phyloP scores from a whole-genome alignment of 1,284 basidiomycete genomes.

The Farysia itapuensis region DNA sequence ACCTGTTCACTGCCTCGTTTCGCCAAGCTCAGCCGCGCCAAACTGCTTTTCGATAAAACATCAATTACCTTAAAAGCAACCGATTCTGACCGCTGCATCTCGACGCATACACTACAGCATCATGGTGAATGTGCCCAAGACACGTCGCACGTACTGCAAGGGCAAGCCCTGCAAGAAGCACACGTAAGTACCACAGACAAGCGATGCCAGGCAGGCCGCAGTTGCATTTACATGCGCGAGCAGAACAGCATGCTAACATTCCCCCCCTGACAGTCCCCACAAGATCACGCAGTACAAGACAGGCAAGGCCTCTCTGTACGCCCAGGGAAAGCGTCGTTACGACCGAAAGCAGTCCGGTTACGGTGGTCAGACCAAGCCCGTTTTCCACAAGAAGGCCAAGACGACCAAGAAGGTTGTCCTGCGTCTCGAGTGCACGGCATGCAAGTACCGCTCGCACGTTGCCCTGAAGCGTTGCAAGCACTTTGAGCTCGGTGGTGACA shows the following conservation, averaged over 20 bases:
- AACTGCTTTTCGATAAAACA: no score
- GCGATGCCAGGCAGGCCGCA: no score
- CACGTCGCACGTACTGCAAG: constrained; percentile 80
- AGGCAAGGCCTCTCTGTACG: constrained; percentile 63
- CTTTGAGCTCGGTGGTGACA: constrained; percentile 99
- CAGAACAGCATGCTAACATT: no score
- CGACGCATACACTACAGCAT: no score
- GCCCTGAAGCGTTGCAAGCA: constrained; percentile 99
- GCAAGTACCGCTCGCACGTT: constrained; percentile 82
- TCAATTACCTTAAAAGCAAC: no score
- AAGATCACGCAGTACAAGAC: constrained; percentile 62
- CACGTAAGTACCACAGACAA: constrained; percentile 74
- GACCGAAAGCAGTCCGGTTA: constrained; percentile 96
- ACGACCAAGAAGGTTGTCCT: constrained; percentile 98
- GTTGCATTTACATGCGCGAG: no score
- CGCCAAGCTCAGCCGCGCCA: no score
- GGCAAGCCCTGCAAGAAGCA: constrained; percentile 98
- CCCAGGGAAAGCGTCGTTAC: constrained; percentile 99
- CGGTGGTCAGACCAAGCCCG: constrained; percentile 99
- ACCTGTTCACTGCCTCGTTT: no score
- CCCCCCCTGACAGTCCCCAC: constrained; percentile 49
- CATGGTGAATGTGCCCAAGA: constrained; percentile 62
- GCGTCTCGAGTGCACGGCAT: constrained; percentile 93
- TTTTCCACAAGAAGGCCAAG: constrained; percentile 95
- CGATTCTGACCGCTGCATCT: no score